Percentiles rank a stretch among this genome's conserved stretches.
These are phyloP conservation scores for Coemansia sp. DNA, from an alignment of 192 early-diverging fungal genomes.

Conservation along the genomic window DNA sequence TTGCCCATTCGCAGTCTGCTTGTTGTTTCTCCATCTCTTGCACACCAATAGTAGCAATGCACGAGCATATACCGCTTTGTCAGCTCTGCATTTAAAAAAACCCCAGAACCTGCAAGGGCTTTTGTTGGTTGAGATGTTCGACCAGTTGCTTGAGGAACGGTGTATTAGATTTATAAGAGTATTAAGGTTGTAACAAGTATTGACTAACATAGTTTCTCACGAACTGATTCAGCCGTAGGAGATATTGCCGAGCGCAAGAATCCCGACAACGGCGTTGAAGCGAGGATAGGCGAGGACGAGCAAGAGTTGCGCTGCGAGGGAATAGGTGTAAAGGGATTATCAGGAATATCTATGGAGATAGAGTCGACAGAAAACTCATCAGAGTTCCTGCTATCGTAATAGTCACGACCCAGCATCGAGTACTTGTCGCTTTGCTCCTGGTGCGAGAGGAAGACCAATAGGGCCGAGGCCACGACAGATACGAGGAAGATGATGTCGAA, in stretches of 20 bases:
- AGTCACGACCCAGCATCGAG: conserved; percentile 52
- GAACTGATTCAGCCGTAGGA: conserved; percentile 9
- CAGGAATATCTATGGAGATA: conserved; percentile 48
- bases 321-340: conserved; percentile 32
- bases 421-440: conserved; percentile 61
- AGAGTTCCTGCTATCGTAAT: conserved; percentile 41
- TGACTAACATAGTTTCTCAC: conserved; percentile 28
- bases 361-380: conserved; percentile 40
- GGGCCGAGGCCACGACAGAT: conserved; percentile 70
- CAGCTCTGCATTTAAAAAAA: too few species aligned
- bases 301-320: conserved; percentile 40
- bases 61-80: too few species aligned
- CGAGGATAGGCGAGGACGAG: conserved; percentile 33
- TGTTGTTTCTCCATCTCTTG: too few species aligned
- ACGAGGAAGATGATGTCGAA: conserved; percentile 92
- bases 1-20: too few species aligned
- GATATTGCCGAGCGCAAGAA: conserved; percentile 8
- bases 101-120: too few species aligned
- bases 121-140: too few species aligned
- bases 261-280: conserved; percentile 21
- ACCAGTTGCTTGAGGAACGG: too few species aligned
- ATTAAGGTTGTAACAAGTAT: background rate
- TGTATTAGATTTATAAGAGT: background rate
- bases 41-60: too few species aligned
- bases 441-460: conserved; percentile 74